Evolutionary conservation across 1,284 basidiomycete species (phyloP).

Genomic region (Kwoniella shivajii): DNA sequence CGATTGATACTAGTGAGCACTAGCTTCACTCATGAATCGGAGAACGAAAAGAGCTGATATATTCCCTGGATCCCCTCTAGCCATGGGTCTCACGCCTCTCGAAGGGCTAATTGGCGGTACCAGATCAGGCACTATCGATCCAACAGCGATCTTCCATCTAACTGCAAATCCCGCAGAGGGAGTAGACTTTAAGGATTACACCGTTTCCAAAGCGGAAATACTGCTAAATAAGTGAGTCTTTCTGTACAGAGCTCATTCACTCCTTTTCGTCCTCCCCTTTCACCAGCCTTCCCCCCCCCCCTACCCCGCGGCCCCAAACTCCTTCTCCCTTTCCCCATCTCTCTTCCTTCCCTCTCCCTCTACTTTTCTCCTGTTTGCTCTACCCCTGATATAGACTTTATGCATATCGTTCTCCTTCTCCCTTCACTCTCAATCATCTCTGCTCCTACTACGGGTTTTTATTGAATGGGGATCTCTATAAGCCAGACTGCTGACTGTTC

Average conservation of each 20-base stretch:
- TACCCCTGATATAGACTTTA: no score
- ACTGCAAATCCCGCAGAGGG: slow-evolving; percentile 63
- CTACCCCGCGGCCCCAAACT: not conserved
- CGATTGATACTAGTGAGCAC: slow-evolving; percentile 67
- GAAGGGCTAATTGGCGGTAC: slow-evolving; percentile 79
- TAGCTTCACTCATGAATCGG: slow-evolving; percentile 1
- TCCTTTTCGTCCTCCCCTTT: not conserved
- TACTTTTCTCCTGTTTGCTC: no score
- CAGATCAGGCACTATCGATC: slow-evolving; percentile 76
- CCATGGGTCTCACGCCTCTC: slow-evolving; percentile 52
- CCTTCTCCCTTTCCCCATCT: no score
- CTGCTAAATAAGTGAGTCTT: slow-evolving; percentile 69
- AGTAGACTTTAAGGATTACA: slow-evolving; percentile 60
- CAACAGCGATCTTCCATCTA: slow-evolving; percentile 83
- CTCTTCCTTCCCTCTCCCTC: no score
- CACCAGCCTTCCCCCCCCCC: not conserved
- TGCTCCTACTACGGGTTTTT: no score
- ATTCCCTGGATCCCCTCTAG: slow-evolving; percentile 19
- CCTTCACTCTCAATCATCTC: not conserved
- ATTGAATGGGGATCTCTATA: no score
- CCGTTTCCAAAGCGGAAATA: slow-evolving; percentile 71
- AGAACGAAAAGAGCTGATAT: not conserved
- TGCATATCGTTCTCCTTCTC: no score
- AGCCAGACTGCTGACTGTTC: no score
- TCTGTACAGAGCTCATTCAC: not conserved